Conservation (phyloP, 2,329 filamentous ascomycete genomes). For the Paraphoma chrysanthemicola region DNA sequence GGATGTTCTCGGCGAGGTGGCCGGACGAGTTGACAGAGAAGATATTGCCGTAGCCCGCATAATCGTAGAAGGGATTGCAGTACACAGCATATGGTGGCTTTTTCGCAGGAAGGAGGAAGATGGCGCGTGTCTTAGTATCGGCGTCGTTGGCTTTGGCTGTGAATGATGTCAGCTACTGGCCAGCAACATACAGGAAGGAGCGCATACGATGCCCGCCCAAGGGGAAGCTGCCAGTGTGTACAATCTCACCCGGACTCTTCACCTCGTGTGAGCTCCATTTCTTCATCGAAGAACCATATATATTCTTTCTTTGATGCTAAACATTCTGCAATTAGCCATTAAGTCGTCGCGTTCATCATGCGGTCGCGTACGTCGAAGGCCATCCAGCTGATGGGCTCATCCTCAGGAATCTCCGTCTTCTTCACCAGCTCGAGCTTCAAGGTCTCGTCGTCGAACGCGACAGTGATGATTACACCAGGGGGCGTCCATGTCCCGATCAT, state of each 20-base stretch:
- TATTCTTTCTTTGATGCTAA: conserved; percentile 80
- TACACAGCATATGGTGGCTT: conserved; percentile 83
- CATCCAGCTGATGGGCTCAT: conserved; percentile 95
- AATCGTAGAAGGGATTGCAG: conserved; percentile 88
- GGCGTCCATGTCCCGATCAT: conserved; percentile 94
- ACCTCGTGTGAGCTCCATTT: conserved; percentile 87
- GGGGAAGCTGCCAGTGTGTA: conserved; percentile 73
- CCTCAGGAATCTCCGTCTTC: conserved; percentile 78
- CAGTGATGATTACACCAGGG: conserved; percentile 87
- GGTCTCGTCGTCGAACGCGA: conserved; percentile 84
- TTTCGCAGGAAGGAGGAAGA: conserved; percentile 82
- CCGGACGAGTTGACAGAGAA: conserved; percentile 68
- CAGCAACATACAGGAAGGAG: neutral
- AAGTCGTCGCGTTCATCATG: neutral
- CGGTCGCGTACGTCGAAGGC: conserved; percentile 74
- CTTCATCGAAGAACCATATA: conserved; percentile 93
- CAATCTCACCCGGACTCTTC: conserved; percentile 75
- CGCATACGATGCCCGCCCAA: conserved; percentile 69
- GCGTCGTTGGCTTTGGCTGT: conserved; percentile 71
- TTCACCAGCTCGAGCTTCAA: conserved; percentile 77
- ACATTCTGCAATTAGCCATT: conserved; percentile 18
- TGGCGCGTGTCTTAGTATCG: conserved; percentile 83
- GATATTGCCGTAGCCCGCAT: conserved; percentile 82
- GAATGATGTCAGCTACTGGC: conserved; percentile 5
- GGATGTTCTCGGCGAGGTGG: conserved; percentile 68